Evolutionary conservation across 1,139 yeast species (phyloP).

Genomic region (Blastobotrys aristatus): DNA sequence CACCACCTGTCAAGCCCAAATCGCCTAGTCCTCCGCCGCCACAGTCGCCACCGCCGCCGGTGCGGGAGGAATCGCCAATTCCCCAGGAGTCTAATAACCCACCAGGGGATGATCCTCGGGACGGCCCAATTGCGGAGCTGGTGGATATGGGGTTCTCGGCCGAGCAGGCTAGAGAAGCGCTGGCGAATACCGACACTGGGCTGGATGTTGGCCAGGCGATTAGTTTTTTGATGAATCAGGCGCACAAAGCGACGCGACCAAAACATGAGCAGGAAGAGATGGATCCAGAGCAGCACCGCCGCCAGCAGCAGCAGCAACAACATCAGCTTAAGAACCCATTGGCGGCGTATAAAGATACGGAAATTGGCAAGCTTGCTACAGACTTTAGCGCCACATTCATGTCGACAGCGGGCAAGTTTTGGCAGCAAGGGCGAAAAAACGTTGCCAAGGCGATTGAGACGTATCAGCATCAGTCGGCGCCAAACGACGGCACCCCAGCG

Average conservation of each 20-base stretch:
- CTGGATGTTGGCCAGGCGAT: constrained; percentile 62
- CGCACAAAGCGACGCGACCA: constrained; percentile 36
- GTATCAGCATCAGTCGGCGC: constrained; percentile 40
- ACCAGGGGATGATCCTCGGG: constrained; percentile 34
- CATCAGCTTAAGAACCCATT: neutral
- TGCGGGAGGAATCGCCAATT: neutral
- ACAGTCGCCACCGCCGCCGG: constrained; percentile 8
- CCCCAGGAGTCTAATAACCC: neutral
- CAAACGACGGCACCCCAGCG: constrained; percentile 52
- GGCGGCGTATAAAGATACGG: constrained; percentile 18
- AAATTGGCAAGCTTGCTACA: constrained; percentile 45
- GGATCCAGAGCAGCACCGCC: neutral
- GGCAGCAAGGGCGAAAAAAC: constrained; percentile 57
- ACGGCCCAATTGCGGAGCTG: constrained; percentile 60
- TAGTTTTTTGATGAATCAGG: constrained; percentile 57
- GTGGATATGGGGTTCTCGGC: constrained; percentile 75
- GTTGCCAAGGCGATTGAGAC: constrained; percentile 62
- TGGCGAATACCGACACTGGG: constrained; percentile 50
- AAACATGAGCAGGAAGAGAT: constrained; percentile 6
- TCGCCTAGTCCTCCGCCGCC: constrained; percentile 11
- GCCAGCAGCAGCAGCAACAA: neutral
- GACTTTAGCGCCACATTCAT: constrained; percentile 61
- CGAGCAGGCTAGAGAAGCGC: constrained; percentile 58
- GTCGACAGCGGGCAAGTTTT: constrained; percentile 56
- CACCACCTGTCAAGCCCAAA: constrained; percentile 9